Percentiles rank a stretch among this genome's conserved stretches.
These are phyloP conservation scores for Tephrocybe rancida DNA, from an alignment of 768 basidiomycete species.

Conservation along the genomic window DNA sequence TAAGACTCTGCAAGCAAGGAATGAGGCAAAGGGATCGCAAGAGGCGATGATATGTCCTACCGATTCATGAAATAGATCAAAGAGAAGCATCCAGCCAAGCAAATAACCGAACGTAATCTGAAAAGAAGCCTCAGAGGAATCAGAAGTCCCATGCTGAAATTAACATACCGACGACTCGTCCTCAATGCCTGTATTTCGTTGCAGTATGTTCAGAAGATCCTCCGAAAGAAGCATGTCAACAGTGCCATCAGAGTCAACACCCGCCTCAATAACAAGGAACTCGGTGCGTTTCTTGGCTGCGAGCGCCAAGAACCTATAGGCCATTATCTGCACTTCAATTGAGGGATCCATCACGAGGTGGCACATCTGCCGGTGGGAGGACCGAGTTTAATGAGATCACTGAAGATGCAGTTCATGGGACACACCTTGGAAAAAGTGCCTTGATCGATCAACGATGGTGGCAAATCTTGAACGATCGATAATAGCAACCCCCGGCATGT, in stretches of 20 bases:
- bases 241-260: slow-evolving; percentile 67
- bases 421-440: slow-evolving; percentile 65
- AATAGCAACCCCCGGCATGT: slow-evolving; percentile 70
- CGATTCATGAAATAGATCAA: slow-evolving; percentile 83
- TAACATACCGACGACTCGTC: slow-evolving; percentile 38
- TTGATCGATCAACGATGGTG: slow-evolving; percentile 60
- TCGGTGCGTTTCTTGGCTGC: slow-evolving; percentile 80
- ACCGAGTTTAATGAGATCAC: neutral
- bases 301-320: slow-evolving; percentile 69
- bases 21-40: neutral
- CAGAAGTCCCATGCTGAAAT: neutral
- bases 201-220: slow-evolving; percentile 69
- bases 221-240: slow-evolving; percentile 60
- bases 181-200: slow-evolving; percentile 41
- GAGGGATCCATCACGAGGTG: slow-evolving; percentile 73
- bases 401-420: neutral
- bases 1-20: slow-evolving; percentile 65
- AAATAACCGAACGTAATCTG: slow-evolving; percentile 65
- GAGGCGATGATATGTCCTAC: slow-evolving; percentile 48
- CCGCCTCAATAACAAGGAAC: slow-evolving; percentile 83
- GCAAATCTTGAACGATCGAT: slow-evolving; percentile 67
- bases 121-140: slow-evolving; percentile 16
- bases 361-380: slow-evolving; percentile 58
- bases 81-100: slow-evolving; percentile 88
- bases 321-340: slow-evolving; percentile 70